phyloP scores from a whole-genome alignment of 2,329 filamentous ascomycete genomes.

The Chrysosporium keratinophilum region DNA sequence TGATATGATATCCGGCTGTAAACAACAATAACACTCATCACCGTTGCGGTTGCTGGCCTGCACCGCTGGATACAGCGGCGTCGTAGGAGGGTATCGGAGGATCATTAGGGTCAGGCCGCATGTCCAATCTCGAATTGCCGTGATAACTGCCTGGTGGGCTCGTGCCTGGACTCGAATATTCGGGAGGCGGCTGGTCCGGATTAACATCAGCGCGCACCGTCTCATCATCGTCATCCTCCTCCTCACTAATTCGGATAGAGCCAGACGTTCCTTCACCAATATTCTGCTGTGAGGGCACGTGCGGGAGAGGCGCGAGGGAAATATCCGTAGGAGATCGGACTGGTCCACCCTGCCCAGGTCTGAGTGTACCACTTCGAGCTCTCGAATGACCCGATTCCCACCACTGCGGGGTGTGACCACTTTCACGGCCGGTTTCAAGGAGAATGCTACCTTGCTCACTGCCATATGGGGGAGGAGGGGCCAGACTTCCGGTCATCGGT shows the following conservation, averaged over 20 bases:
- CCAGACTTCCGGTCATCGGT: constrained; percentile 87
- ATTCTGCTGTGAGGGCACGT: constrained; percentile 55
- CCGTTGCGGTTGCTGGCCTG: not conserved
- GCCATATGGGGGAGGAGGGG: constrained; percentile 90
- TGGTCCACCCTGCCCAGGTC: constrained; percentile 72
- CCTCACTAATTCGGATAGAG: constrained; percentile 15
- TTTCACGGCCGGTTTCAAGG: constrained; percentile 65
- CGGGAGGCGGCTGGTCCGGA: constrained; percentile 49
- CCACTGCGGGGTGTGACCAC: constrained; percentile 21
- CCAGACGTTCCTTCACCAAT: constrained; percentile 61
- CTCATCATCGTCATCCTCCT: constrained; percentile 18
- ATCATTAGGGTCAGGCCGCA: constrained; percentile 32
- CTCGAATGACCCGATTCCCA: constrained; percentile 56
- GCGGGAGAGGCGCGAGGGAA: constrained; percentile 75
- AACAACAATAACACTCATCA: not conserved
- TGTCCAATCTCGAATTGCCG: constrained; percentile 4
- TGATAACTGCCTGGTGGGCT: constrained; percentile 24
- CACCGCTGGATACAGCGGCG: constrained; percentile 49
- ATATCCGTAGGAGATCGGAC: constrained; percentile 90
- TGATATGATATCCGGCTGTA: not conserved
- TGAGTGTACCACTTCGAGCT: constrained; percentile 66
- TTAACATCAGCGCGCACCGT: constrained; percentile 7
- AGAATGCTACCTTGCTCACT: constrained; percentile 95
- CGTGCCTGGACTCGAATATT: constrained; percentile 53
- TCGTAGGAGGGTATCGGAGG: constrained; percentile 77